Conservation (phyloP, 1,284 basidiomycete species). For the Macrocybe sp. region DNA sequence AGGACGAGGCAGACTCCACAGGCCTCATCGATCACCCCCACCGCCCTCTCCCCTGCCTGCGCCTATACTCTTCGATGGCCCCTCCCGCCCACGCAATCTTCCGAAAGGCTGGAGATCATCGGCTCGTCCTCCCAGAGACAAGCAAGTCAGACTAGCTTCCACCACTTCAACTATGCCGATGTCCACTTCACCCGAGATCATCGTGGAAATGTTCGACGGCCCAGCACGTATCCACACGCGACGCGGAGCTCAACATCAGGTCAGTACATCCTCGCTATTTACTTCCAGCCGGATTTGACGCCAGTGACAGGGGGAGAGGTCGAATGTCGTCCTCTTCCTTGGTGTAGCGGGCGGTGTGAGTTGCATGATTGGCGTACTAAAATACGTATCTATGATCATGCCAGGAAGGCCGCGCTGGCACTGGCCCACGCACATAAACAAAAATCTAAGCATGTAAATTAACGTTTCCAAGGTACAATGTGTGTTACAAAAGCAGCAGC, state of each 20-base stretch:
- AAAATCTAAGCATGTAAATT: too few relatives aligned
- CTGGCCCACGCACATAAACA: too few relatives aligned
- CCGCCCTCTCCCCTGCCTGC: constrained; percentile 29
- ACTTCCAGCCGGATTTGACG: neutral
- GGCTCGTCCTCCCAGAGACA: neutral
- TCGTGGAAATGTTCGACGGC: constrained; percentile 36
- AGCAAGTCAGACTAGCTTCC: neutral
- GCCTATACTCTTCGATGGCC: constrained; percentile 41
- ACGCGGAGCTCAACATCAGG: neutral
- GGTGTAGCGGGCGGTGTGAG: neutral
- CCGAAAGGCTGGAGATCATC: constrained; percentile 13
- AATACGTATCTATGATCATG: too few relatives aligned
- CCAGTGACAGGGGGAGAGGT: neutral
- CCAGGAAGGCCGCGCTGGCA: too few relatives aligned
- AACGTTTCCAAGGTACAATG: too few relatives aligned
- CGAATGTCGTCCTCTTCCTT: constrained; percentile 1
- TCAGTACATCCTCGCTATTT: neutral
- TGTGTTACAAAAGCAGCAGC: too few relatives aligned
- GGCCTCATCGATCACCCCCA: constrained; percentile 13
- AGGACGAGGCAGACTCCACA: constrained; percentile 1
- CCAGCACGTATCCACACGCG: constrained; percentile 26
- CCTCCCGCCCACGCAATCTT: constrained; percentile 32
- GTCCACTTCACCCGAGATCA: constrained; percentile 15
- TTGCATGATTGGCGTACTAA: neutral
- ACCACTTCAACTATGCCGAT: neutral